These are phyloP conservation scores for Meyerozyma sp. DNA, from an alignment of 1,139 yeast genomes.

Conservation along the genomic window DNA sequence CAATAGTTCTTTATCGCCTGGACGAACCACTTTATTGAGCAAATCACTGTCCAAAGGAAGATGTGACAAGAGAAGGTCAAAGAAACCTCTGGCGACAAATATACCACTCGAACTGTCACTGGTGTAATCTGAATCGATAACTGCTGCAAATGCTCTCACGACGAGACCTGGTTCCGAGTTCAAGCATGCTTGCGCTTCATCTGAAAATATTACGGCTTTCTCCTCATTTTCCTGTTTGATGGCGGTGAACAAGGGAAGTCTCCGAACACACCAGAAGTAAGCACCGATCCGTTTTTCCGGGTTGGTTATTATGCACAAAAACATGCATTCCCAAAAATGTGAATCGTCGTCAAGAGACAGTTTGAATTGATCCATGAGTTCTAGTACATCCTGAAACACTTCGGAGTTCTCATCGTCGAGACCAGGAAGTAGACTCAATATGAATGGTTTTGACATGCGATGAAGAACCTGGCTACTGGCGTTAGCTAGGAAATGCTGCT, in stretches of 20 bases:
- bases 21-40: conserved; percentile 40
- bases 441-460: conserved; percentile 58
- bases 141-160: conserved; percentile 65
- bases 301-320: conserved; percentile 68
- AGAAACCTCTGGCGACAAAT: conserved; percentile 81
- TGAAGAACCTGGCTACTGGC: conserved; percentile 46
- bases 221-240: conserved; percentile 10
- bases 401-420: conserved; percentile 91
- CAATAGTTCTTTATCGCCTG: conserved; percentile 52
- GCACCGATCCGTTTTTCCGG: conserved; percentile 83
- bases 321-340: conserved; percentile 83
- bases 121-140: conserved; percentile 44
- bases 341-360: conserved; percentile 58
- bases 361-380: conserved; percentile 57
- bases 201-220: conserved; percentile 25
- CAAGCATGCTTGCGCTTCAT: conserved; percentile 57
- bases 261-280: conserved; percentile 63
- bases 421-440: conserved; percentile 77
- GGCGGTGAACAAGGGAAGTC: conserved; percentile 50
- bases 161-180: conserved; percentile 77
- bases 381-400: conserved; percentile 57
- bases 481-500: conserved; percentile 45
- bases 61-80: conserved; percentile 70
- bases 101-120: conserved; percentile 38
- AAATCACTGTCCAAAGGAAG: conserved; percentile 62